Percentiles rank a stretch among this genome's conserved stretches.
These are phyloP conservation scores for Neonectria ditissima DNA, from an alignment of 2,329 filamentous ascomycete species.

Conservation along the genomic window DNA sequence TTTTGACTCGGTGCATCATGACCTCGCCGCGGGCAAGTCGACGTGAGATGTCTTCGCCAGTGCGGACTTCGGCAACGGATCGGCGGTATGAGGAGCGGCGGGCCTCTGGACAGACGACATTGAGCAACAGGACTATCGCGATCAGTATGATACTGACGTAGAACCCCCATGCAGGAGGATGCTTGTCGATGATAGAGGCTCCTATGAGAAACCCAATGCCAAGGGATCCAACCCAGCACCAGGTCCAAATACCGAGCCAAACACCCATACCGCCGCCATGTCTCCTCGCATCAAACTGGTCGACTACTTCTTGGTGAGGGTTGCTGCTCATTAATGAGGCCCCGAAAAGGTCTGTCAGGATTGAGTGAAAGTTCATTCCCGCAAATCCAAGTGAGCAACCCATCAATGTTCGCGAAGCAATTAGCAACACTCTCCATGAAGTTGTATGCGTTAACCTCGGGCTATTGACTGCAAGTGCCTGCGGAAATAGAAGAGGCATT, in stretches of 20 bases:
- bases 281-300: slow-evolving; percentile 74
- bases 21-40: slow-evolving; percentile 78
- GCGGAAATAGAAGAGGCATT: slow-evolving; percentile 80
- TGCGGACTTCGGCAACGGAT: slow-evolving; percentile 74
- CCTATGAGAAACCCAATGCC: slow-evolving; percentile 79
- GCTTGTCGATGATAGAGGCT: slow-evolving; percentile 73
- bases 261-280: slow-evolving; percentile 83
- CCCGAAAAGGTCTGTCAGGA: slow-evolving; percentile 80
- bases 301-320: slow-evolving; percentile 78
- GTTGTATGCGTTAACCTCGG: slow-evolving; percentile 67
- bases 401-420: slow-evolving; percentile 73
- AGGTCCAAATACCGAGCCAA: slow-evolving; percentile 85
- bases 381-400: slow-evolving; percentile 79
- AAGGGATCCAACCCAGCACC: slow-evolving; percentile 79
- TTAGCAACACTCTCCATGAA: slow-evolving; percentile 69
- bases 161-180: slow-evolving; percentile 79
- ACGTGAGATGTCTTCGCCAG: slow-evolving; percentile 63
- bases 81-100: slow-evolving; percentile 75
- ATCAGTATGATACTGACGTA: slow-evolving; percentile 78
- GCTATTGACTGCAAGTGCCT: slow-evolving; percentile 73
- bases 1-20: slow-evolving; percentile 79
- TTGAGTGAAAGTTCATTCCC: slow-evolving; percentile 81
- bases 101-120: slow-evolving; percentile 78
- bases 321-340: slow-evolving; percentile 78
- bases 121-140: slow-evolving; percentile 73